Conservation (phyloP, 2,329 filamentous ascomycete genomes). For the Fusarium torulosum region DNA sequence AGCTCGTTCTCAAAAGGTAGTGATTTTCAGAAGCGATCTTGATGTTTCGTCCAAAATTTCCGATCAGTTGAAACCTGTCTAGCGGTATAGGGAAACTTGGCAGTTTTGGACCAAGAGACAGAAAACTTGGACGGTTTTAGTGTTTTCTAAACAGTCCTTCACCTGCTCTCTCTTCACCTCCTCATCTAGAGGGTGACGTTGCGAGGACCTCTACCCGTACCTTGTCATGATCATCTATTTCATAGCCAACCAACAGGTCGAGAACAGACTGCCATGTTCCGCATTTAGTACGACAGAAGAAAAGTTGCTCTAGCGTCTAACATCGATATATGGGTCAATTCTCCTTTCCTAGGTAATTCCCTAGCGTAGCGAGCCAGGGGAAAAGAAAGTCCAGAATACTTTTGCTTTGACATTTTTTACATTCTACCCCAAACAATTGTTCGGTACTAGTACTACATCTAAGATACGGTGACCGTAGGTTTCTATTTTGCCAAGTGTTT, state of each 20-base stretch:
- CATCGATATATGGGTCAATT: constrained; percentile 9
- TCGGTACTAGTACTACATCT: too few species aligned
- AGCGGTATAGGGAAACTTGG: constrained; percentile 3
- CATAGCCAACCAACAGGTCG: constrained; percentile 19
- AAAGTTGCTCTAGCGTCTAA: constrained; percentile 16
- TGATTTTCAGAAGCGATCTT: constrained; percentile 7
- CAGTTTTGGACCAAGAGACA: not conserved
- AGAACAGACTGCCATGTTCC: constrained; percentile 23
- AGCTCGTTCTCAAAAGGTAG: constrained; percentile 16
- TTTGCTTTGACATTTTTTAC: not conserved
- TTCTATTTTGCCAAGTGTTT: not conserved
- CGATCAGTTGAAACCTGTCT: constrained; percentile 5
- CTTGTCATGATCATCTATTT: not conserved
- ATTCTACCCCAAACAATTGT: not conserved
- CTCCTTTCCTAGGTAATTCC: constrained; percentile 6
- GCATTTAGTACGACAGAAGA: constrained; percentile 24
- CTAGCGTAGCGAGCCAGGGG: not conserved
- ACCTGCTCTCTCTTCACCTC: not conserved
- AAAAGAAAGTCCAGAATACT: not conserved
- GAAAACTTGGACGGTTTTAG: not conserved
- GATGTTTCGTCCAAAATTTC: constrained; percentile 28
- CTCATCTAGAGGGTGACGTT: not conserved
- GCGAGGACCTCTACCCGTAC: not conserved
- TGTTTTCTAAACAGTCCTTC: not conserved
- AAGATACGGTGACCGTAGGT: not conserved